These are phyloP conservation scores for Coemansia sp. DNA, from an alignment of 192 early-diverging fungal species.

Conservation along the genomic window DNA sequence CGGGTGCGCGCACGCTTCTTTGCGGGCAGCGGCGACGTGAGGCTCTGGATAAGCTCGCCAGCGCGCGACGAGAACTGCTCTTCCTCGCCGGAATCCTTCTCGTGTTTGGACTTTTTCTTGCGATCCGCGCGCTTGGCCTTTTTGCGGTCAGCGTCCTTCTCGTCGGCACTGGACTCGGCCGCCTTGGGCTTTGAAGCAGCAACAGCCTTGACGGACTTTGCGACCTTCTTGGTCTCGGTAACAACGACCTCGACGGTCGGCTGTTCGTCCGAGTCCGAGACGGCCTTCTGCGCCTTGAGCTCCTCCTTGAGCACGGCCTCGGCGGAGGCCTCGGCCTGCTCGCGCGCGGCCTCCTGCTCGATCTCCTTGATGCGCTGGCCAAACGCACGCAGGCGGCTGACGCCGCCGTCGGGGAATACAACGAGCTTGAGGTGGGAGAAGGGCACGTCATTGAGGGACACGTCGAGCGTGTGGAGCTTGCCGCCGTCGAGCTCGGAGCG, in stretches of 20 bases:
- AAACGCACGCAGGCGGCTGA: conserved; percentile 76
- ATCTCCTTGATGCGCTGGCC: conserved; percentile 60
- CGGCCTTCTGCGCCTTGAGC: too few relatives aligned
- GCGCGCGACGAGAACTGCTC: conserved; percentile 42
- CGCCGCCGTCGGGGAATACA: conserved; percentile 80
- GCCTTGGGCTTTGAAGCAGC: too few relatives aligned
- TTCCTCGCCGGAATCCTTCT: conserved; percentile 13
- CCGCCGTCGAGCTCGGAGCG: conserved; percentile 45
- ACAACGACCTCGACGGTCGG: too few relatives aligned
- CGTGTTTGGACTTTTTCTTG: conserved; percentile 26
- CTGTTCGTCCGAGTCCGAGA: too few relatives aligned
- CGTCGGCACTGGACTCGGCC: conserved; percentile 7
- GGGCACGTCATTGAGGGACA: conserved; percentile 57
- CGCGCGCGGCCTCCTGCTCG: conserved; percentile 47
- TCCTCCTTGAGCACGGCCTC: too few relatives aligned
- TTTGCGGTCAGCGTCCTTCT: conserved; percentile 8
- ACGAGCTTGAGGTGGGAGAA: conserved; percentile 67
- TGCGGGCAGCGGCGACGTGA: conserved; percentile 38
- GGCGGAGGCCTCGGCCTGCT: conserved; percentile 46
- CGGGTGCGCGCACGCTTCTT: conserved; percentile 36
- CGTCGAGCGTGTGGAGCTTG: conserved; percentile 63
- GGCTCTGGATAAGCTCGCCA: conserved; percentile 43
- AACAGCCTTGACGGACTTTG: too few relatives aligned
- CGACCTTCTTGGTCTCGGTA: too few relatives aligned
- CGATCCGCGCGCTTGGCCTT: conserved; percentile 22